These are phyloP conservation scores for Ambrosiella xylebori DNA, from an alignment of 2,329 filamentous ascomycete species.

Conservation along the genomic window DNA sequence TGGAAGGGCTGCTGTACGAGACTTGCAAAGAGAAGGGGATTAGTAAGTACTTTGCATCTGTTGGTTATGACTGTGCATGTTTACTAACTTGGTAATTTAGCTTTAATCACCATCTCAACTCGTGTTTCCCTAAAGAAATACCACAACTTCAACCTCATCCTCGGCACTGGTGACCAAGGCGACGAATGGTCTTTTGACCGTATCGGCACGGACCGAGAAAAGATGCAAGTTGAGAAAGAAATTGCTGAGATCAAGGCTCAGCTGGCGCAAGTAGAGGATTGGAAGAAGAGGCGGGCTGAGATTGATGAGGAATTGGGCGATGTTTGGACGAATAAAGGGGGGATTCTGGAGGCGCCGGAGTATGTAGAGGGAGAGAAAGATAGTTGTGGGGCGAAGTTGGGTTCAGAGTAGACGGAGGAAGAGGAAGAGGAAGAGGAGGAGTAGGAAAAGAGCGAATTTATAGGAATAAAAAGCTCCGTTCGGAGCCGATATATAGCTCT, in stretches of 20 bases:
- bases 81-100: conserved; percentile 24
- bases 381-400: background rate
- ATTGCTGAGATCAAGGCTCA: conserved; percentile 67
- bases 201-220: conserved; percentile 86
- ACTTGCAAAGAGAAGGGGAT: conserved; percentile 84
- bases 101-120: conserved; percentile 88
- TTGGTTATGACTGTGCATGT: background rate
- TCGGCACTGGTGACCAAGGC: conserved; percentile 66
- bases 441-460: background rate
- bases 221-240: conserved; percentile 83
- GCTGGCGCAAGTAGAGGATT: conserved; percentile 64
- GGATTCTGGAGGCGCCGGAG: conserved; percentile 30
- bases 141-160: conserved; percentile 75
- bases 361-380: conserved; percentile 21
- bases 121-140: conserved; percentile 90
- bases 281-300: conserved; percentile 60
- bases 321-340: conserved; percentile 40
- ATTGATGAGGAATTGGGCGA: conserved; percentile 66
- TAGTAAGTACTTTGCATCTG: conserved; percentile 39
- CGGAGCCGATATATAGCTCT: background rate
- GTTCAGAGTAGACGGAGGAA: background rate
- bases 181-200: conserved; percentile 84
- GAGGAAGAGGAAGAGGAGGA: no score
- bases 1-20: conserved; percentile 87
- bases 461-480: no score